Percentiles rank a stretch among this genome's conserved stretches.
These are phyloP conservation scores for Saccharomycopsis hybrid DNA, from an alignment of 1,139 yeast genomes.

Conservation along the genomic window DNA sequence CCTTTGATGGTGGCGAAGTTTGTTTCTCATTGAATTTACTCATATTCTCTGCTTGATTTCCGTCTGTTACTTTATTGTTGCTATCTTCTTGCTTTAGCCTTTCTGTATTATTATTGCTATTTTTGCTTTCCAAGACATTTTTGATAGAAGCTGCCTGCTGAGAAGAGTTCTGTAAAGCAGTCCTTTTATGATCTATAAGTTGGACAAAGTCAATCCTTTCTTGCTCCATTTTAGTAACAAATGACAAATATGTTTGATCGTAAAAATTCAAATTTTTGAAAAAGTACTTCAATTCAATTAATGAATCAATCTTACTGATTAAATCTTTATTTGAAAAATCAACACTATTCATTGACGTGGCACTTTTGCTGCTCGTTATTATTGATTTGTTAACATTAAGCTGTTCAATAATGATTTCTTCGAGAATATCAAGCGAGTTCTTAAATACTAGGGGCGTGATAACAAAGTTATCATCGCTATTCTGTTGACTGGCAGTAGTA, in stretches of 20 bases:
- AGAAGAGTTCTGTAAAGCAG: not conserved
- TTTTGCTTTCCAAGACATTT: not conserved
- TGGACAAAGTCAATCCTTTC: slow-evolving; percentile 5
- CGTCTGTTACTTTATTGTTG: not conserved
- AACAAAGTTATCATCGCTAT: not conserved
- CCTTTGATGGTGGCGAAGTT: not conserved
- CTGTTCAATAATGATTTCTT: slow-evolving; percentile 18
- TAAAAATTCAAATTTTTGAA: slow-evolving; percentile 11
- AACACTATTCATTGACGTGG: slow-evolving; percentile 1
- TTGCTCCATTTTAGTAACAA: slow-evolving; percentile 8
- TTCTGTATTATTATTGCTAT: not conserved
- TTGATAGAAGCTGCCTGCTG: not conserved
- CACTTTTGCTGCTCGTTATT: not conserved
- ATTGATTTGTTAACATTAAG: slow-evolving; percentile 7
- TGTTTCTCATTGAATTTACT: too few relatives aligned
- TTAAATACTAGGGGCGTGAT: slow-evolving; percentile 15
- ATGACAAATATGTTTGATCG: slow-evolving; percentile 10
- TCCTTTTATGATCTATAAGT: not conserved
- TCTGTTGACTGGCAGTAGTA: not conserved
- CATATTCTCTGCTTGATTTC: not conserved
- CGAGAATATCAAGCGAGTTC: slow-evolving; percentile 11
- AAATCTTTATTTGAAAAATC: slow-evolving; percentile 9
- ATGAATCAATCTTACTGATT: slow-evolving; percentile 11
- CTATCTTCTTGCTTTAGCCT: not conserved
- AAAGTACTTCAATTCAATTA: slow-evolving; percentile 13